A percentile compares a stretch with the other conserved stretches of the same genome.
phyloP scores from a whole-genome alignment of 2,329 filamentous ascomycete genomes.

The Colletotrichum agaves region DNA sequence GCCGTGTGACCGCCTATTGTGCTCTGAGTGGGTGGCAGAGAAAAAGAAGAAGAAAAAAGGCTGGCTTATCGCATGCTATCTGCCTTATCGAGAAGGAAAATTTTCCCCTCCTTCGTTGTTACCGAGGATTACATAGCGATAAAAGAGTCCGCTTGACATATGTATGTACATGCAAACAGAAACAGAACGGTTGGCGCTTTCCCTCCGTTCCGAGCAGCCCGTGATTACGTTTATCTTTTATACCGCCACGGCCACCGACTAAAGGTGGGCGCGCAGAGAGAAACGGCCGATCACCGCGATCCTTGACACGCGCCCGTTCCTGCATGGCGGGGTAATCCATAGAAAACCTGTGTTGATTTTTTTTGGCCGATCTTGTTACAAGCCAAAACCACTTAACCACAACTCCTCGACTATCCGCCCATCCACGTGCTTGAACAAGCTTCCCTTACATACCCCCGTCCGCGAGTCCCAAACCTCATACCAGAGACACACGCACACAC shows the following conservation, averaged over 20 bases:
- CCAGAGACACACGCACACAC: no score
- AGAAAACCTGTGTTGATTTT: conserved; percentile 17
- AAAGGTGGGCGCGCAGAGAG: conserved; percentile 12
- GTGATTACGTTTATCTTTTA: no score
- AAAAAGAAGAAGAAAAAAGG: background rate
- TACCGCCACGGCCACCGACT: background rate
- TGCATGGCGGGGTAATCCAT: conserved; percentile 39
- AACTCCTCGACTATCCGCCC: background rate
- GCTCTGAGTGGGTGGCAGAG: background rate
- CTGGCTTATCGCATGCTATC: conserved; percentile 23
- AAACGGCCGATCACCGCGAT: conserved; percentile 32
- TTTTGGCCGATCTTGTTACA: conserved; percentile 14
- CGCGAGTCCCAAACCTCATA: conserved; percentile 5
- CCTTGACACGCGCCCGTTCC: conserved; percentile 33
- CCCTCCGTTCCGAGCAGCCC: no score
- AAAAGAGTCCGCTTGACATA: no score
- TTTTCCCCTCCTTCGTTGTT: background rate
- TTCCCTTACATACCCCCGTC: conserved; percentile 17
- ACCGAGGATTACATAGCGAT: no score
- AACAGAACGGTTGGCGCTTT: background rate
- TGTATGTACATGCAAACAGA: no score
- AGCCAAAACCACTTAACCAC: background rate
- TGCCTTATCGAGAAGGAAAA: background rate
- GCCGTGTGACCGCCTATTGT: conserved; percentile 23
- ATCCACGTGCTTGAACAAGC: background rate